Evolutionary conservation across 2,329 filamentous ascomycete species (phyloP).

Genomic region (Aspergillus tamarii): DNA sequence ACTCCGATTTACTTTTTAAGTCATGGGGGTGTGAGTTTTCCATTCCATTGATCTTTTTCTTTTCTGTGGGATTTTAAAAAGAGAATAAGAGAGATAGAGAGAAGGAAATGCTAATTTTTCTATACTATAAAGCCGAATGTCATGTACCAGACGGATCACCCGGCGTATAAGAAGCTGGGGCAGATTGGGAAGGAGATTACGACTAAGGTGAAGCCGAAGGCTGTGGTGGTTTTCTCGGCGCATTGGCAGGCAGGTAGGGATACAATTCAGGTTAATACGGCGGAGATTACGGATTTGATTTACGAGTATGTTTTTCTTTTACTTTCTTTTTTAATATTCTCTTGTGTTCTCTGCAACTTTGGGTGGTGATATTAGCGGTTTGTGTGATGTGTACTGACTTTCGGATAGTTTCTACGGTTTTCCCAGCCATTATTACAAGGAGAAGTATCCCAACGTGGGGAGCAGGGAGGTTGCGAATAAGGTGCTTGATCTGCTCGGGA

Average conservation of each 20-base stretch:
- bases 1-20: slow-evolving; percentile 59
- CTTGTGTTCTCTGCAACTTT: neutral
- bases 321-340: slow-evolving; percentile 1
- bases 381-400: neutral
- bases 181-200: slow-evolving; percentile 72
- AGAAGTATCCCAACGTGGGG: slow-evolving; percentile 67
- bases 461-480: slow-evolving; percentile 62
- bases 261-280: slow-evolving; percentile 67
- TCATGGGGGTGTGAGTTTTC: slow-evolving; percentile 48
- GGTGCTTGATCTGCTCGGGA: slow-evolving; percentile 58
- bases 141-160: slow-evolving; percentile 70
- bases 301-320: slow-evolving; percentile 59
- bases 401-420: slow-evolving; percentile 68
- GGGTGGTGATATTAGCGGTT: neutral
- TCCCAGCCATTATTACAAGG: slow-evolving; percentile 69
- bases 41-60: neutral
- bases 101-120: neutral
- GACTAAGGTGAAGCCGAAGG: slow-evolving; percentile 68
- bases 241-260: slow-evolving; percentile 69
- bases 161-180: slow-evolving; percentile 67
- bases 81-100: neutral
- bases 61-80: neutral
- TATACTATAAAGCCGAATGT: slow-evolving; percentile 55
- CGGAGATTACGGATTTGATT: slow-evolving; percentile 66
- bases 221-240: slow-evolving; percentile 75